Base-by-base conservation (phyloP, 179 eudicot genomes). In the Corrigiola litoralis region DNA sequence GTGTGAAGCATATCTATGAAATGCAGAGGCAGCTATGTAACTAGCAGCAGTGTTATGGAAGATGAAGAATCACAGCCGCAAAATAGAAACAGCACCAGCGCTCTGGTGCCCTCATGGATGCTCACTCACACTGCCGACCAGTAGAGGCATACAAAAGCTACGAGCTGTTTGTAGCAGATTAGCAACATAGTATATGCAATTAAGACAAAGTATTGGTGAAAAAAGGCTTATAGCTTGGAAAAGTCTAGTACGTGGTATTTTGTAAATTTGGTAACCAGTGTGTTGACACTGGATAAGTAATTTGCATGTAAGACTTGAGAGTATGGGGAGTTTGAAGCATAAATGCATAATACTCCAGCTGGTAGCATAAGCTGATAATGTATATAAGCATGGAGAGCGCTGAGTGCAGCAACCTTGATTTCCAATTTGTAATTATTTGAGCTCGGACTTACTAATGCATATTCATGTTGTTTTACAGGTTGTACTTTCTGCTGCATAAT, bases 21-120 rank as follows among this genome's bases (percentile, higher is more conserved):
- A 29, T 68, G 77, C 66, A 69, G 71, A 45, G 66, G 74, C 20
- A 32, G 60, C 21, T 62, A 61, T 44, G 61, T 61, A 36, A 65
- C 70, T 1, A 51, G 67, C 24, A 51, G 62, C 51, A 37, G 67
- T 34, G 52, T 44, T 4, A 33, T 51, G 14, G 79, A 75, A 50
- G 71, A 69, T 7, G 79, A 42, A 36, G 45, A 57, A 28, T 12
- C 57, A 44, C 66, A 23, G 6, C 49, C 52, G 57, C 67, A 32
- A 28, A 75, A 34, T 20, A 44, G 12, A 41, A 62, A 25, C 73
- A 56, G 7, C 73, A 37, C 11, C 38, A 40, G 38, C 33, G 18
- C 33, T 9, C 60, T 62, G n/a, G 40, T 69, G 14, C 79, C 79
- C 0, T 50, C 71, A 21, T 75, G 79, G 79, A 75, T 75, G 79